phyloP scores from a whole-genome alignment of 441 rosid genomes.

The Gossypium trilobum region DNA sequence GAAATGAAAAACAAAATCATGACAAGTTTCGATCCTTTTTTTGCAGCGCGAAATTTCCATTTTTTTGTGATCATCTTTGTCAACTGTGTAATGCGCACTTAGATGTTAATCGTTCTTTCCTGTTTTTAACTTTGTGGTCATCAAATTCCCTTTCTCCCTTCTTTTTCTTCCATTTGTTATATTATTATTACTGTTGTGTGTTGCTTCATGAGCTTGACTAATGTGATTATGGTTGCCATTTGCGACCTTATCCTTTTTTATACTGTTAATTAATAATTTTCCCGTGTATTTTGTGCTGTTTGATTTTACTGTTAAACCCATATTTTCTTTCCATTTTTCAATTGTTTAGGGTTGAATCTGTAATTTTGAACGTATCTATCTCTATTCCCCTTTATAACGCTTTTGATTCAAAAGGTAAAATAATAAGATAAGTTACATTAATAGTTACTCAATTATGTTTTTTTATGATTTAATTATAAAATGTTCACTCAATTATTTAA shows the following conservation, averaged over 20 bases:
- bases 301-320: not conserved
- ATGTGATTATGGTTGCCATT: not conserved
- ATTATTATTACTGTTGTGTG: not conserved
- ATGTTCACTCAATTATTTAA: too few species aligned
- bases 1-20: not conserved
- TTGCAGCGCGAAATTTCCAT: not conserved
- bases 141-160: not conserved
- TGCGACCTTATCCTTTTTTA: not conserved
- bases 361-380: too few species aligned
- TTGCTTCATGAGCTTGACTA: not conserved
- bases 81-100: not conserved
- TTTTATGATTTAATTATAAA: too few species aligned
- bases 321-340: not conserved
- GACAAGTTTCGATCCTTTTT: not conserved
- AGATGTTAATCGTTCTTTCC: too few species aligned
- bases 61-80: not conserved
- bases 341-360: too few species aligned
- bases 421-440: too few species aligned
- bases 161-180: not conserved
- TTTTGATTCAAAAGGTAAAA: too few species aligned
- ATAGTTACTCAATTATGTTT: too few species aligned
- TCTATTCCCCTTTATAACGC: too few species aligned
- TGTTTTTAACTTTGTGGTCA: not conserved
- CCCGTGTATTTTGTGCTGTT: not conserved
- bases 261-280: not conserved